Percentiles rank a stretch among this genome's conserved stretches.
These are phyloP conservation scores for Phylloporus arenicola DNA, from an alignment of 768 basidiomycete genomes.

Conservation along the genomic window DNA sequence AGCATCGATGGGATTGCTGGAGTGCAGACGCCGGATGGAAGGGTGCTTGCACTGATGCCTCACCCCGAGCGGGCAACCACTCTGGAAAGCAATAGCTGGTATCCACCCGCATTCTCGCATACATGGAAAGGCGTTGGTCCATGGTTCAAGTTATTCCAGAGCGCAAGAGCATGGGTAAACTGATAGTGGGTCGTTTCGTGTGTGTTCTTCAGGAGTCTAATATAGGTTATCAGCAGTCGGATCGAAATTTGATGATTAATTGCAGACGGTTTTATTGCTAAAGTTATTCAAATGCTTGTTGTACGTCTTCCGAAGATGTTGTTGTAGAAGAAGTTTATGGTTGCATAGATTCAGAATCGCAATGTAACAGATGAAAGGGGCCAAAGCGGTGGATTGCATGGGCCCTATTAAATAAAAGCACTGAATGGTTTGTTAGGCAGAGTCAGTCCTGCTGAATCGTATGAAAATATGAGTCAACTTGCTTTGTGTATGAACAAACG, in stretches of 20 bases:
- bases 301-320: not conserved
- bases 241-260: not conserved
- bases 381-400: not conserved
- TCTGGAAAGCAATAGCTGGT: constrained; percentile 90
- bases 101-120: constrained; percentile 51
- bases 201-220: constrained; percentile 25
- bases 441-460: no score
- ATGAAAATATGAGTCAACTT: no score
- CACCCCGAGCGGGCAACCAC: constrained; percentile 88
- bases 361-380: not conserved
- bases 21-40: constrained; percentile 78
- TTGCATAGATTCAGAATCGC: not conserved
- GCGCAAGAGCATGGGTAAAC: constrained; percentile 64
- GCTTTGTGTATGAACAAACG: no score
- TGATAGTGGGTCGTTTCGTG: constrained; percentile 17
- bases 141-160: constrained; percentile 95
- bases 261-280: constrained; percentile 2
- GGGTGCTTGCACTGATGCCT: constrained; percentile 96
- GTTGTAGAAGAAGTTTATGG: not conserved
- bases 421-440: not conserved
- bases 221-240: not conserved
- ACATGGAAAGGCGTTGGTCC: constrained; percentile 77
- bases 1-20: constrained; percentile 84
- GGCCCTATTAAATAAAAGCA: not conserved
- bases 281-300: not conserved